Evolutionary conservation across 371 early-diverging fungal genomes (phyloP).

Genomic region (Mortierella sp.): DNA sequence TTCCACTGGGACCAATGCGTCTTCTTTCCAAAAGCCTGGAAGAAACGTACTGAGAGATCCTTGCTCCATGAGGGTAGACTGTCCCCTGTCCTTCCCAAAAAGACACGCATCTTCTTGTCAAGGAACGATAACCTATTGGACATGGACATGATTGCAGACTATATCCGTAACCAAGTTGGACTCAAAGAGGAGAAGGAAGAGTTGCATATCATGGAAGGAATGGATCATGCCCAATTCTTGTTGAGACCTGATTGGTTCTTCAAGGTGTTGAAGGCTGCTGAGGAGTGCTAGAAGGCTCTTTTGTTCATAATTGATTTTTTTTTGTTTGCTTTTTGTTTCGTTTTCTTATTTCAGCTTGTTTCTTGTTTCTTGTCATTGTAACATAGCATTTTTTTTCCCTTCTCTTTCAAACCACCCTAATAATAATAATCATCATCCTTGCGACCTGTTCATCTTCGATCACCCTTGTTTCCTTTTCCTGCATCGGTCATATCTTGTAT

Average conservation of each 20-base stretch:
- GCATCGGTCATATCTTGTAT: not conserved
- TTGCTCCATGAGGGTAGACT: slow-evolving; percentile 27
- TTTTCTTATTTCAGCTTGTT: not conserved
- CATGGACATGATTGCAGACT: slow-evolving; percentile 37
- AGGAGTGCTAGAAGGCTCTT: slow-evolving; percentile 33
- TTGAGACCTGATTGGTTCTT: slow-evolving; percentile 62
- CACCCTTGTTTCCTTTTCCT: too few species aligned
- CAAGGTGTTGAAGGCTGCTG: slow-evolving; percentile 43
- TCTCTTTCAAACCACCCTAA: not conserved
- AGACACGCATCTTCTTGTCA: slow-evolving; percentile 52
- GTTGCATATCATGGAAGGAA: slow-evolving; percentile 63
- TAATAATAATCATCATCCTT: not conserved
- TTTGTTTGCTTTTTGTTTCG: not conserved
- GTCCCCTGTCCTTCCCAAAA: slow-evolving; percentile 50
- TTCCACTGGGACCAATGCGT: slow-evolving; percentile 78
- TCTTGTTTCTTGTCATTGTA: slow-evolving; percentile 8
- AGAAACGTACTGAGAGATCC: slow-evolving; percentile 12
- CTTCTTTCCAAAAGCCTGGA: slow-evolving; percentile 60
- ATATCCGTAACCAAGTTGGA: slow-evolving; percentile 34
- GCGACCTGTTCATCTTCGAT: not conserved
- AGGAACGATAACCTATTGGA: slow-evolving; percentile 48
- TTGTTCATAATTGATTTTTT: not conserved
- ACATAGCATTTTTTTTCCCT: not conserved
- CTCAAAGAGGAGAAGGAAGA: slow-evolving; percentile 60
- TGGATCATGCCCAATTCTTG: slow-evolving; percentile 72